Percentiles rank a stretch among this genome's conserved stretches.
Evolutionary conservation across 345 rosid genomes (phyloP).

Genomic region (Sonneratia caseolaris): DNA sequence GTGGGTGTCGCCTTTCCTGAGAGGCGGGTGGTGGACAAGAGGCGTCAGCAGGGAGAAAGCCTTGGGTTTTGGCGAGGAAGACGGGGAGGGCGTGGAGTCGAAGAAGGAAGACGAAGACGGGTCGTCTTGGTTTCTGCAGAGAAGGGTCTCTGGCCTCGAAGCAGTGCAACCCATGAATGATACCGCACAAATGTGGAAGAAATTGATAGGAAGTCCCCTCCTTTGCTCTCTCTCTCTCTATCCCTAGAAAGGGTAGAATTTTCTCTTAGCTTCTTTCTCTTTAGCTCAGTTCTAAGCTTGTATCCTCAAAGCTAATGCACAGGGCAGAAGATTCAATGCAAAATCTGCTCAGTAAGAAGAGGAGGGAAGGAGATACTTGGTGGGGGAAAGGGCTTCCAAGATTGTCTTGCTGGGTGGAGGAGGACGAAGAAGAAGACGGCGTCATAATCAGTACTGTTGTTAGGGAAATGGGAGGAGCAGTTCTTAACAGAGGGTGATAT

Average conservation of each 20-base stretch:
- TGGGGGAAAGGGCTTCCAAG: neutral
- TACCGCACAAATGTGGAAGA: neutral
- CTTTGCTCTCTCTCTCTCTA: neutral
- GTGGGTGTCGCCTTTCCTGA: constrained; percentile 19
- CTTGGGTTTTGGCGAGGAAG: constrained; percentile 6
- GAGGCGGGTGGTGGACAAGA: constrained; percentile 21
- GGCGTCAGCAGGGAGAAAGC: constrained; percentile 14
- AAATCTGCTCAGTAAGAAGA: neutral
- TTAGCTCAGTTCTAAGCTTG: no score
- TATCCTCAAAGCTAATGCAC: neutral
- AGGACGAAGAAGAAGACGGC: neutral
- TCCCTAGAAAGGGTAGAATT: neutral
- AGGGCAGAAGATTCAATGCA: neutral
- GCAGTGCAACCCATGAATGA: constrained; percentile 22
- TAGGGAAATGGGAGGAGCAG: no score
- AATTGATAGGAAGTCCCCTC: no score
- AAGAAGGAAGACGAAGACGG: constrained; percentile 10
- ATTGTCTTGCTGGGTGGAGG: neutral
- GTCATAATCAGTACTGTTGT: constrained; percentile 1
- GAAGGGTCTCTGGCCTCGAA: constrained; percentile 16
- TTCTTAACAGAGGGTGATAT: neutral
- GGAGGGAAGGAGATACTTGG: neutral
- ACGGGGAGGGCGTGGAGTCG: constrained; percentile 5
- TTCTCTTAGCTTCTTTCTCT: no score
- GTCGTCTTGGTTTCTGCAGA: constrained; percentile 13